phyloP scores from a whole-genome alignment of 2,329 filamentous ascomycete genomes.

The Colletotrichum sidae region DNA sequence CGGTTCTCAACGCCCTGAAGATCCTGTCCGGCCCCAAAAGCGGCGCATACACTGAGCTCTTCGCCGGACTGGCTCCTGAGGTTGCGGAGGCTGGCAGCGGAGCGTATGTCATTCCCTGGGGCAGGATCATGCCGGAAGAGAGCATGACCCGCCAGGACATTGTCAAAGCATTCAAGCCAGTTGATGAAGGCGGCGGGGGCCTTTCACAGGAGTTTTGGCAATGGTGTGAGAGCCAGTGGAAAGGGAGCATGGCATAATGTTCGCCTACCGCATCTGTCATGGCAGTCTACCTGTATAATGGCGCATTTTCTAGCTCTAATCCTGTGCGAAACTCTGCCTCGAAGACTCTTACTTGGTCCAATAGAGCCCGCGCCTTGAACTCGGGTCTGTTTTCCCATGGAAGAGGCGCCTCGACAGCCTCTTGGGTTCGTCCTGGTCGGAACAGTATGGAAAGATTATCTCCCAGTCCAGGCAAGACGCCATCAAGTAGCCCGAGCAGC shows the following conservation, averaged over 20 bases:
- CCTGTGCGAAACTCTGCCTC: too few species aligned
- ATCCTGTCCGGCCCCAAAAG: conserved; percentile 42
- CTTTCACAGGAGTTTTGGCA: conserved; percentile 44
- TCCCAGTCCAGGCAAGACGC: too few species aligned
- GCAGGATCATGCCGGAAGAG: conserved; percentile 39
- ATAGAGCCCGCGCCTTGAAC: too few species aligned
- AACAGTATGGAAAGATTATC: too few species aligned
- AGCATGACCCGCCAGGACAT: conserved; percentile 43
- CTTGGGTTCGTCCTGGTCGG: too few species aligned
- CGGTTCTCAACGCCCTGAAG: conserved; percentile 35
- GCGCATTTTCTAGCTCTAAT: too few species aligned
- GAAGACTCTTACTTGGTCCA: too few species aligned
- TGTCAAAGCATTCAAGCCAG: conserved; percentile 41
- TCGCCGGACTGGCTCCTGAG: conserved; percentile 51
- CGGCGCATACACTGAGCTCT: conserved; percentile 56
- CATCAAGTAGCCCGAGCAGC: too few species aligned
- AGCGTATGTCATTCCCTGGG: conserved; percentile 45
- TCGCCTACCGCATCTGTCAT: too few species aligned
- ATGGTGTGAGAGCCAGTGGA: conserved; percentile 43
- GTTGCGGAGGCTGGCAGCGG: conserved; percentile 46
- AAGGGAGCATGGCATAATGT: background rate
- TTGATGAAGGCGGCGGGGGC: conserved; percentile 44
- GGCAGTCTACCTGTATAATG: too few species aligned
- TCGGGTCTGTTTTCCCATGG: too few species aligned
- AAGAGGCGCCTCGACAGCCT: too few species aligned